A percentile compares a stretch with the other conserved stretches of the same genome.
phyloP scores from a whole-genome alignment of 129 eudicot species.

The Chrysanthemum lavandulifolium region DNA sequence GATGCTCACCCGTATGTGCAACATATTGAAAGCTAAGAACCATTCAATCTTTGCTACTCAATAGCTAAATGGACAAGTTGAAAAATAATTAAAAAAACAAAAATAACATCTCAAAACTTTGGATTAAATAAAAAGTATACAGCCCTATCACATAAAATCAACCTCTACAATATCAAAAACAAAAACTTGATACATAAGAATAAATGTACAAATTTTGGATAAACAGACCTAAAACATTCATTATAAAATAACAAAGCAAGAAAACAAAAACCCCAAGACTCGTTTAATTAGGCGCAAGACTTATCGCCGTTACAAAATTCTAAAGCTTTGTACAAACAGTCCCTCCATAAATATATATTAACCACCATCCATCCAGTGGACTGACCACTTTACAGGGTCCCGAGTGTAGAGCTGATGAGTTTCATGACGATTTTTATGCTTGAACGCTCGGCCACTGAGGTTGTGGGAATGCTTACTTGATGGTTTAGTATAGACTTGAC shows the following conservation, averaged over 20 bases:
- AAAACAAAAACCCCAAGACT: neutral
- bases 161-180: conserved; percentile 19
- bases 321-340: conserved; percentile 43
- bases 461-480: conserved; percentile 61
- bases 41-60: no score
- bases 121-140: conserved; percentile 20
- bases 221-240: conserved; percentile 30
- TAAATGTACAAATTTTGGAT: conserved; percentile 27
- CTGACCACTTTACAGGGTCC: conserved; percentile 26
- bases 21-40: no score
- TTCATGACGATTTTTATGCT: conserved; percentile 68
- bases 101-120: conserved; percentile 15
- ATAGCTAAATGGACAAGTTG: neutral
- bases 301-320: conserved; percentile 13
- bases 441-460: conserved; percentile 55
- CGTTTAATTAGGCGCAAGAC: no score
- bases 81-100: neutral
- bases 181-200: conserved; percentile 3
- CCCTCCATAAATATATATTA: conserved; percentile 25
- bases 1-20: no score
- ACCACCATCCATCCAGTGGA: neutral
- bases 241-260: conserved; percentile 13
- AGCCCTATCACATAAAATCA: conserved; percentile 13
- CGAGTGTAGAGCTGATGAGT: conserved; percentile 82
- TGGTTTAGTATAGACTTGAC: conserved; percentile 81